These are phyloP conservation scores for Saccharomycopsis crataegensis DNA, from an alignment of 1,139 yeast genomes.

Conservation along the genomic window DNA sequence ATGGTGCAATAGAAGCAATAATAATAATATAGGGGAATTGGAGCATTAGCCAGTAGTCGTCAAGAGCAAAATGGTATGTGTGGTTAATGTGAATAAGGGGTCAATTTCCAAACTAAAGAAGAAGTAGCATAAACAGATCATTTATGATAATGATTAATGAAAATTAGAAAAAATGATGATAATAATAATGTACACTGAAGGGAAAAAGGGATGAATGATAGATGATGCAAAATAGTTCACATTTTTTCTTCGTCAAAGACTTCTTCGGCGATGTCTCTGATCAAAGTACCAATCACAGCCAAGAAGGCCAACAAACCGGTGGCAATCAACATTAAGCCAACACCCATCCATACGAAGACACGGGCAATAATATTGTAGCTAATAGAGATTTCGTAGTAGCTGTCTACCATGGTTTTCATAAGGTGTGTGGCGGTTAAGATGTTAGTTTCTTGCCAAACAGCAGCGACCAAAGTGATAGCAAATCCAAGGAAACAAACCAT, in stretches of 20 bases:
- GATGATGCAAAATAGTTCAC: not conserved
- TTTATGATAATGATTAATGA: too few relatives aligned
- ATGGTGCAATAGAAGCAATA: too few relatives aligned
- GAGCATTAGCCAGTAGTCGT: too few relatives aligned
- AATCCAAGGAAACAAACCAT: conserved; percentile 18
- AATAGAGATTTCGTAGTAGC: conserved; percentile 15
- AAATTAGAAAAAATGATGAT: too few relatives aligned
- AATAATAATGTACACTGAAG: too few relatives aligned
- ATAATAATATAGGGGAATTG: too few relatives aligned
- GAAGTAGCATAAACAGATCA: too few relatives aligned
- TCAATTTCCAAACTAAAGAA: too few relatives aligned
- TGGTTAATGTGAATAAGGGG: too few relatives aligned
- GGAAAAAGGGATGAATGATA: too few relatives aligned
- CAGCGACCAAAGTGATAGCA: conserved; percentile 20
- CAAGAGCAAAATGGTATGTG: too few relatives aligned
- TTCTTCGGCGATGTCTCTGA: conserved; percentile 16
- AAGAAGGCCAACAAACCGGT: conserved; percentile 16
- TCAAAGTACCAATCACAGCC: conserved; percentile 15
- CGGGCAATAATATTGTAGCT: conserved; percentile 15
- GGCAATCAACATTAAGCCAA: conserved; percentile 17
- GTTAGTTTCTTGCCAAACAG: conserved; percentile 21
- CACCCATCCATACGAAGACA: conserved; percentile 20
- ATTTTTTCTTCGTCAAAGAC: conserved; percentile 16
- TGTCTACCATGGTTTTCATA: conserved; percentile 14
- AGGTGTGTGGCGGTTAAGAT: conserved; percentile 17